Evolutionary conservation across 2,329 filamentous ascomycete species (phyloP).

Genomic region (Myriosclerotinia scirpicola): DNA sequence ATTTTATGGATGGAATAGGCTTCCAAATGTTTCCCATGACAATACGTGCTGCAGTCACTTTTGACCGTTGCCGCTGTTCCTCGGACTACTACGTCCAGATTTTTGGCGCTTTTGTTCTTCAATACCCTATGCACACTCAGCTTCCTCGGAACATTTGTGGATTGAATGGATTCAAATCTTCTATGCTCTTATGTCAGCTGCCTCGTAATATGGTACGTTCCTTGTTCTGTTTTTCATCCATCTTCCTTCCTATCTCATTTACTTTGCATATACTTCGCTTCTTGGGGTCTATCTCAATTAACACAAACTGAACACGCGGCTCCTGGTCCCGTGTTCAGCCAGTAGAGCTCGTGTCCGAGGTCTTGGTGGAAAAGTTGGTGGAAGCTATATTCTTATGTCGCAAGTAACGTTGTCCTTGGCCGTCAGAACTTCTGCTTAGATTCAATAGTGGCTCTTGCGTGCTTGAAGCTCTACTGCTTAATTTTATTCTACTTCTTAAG

Average conservation of each 20-base stretch:
- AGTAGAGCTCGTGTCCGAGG: not conserved
- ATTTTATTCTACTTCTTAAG: slow-evolving; percentile 21
- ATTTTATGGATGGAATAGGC: not conserved
- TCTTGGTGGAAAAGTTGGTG: slow-evolving; percentile 1
- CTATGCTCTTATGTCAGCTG: slow-evolving; percentile 6
- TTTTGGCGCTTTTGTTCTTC: not conserved
- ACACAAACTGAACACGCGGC: not conserved
- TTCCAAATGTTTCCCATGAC: not conserved
- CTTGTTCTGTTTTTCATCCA: slow-evolving; percentile 6
- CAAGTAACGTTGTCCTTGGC: slow-evolving; percentile 22
- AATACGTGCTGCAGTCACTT: slow-evolving; percentile 10
- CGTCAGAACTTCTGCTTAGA: not conserved
- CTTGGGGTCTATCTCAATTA: not conserved
- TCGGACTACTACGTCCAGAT: slow-evolving; percentile 3
- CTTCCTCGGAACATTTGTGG: not conserved
- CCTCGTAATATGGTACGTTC: not conserved
- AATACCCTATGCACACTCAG: not conserved
- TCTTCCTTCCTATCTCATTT: slow-evolving; percentile 13
- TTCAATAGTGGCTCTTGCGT: slow-evolving; percentile 16
- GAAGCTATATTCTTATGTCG: slow-evolving; percentile 3
- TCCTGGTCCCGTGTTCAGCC: slow-evolving; percentile 11
- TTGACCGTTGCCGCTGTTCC: slow-evolving; percentile 1
- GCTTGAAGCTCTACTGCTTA: not conserved
- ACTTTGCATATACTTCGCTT: slow-evolving; percentile 8
- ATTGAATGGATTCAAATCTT: not conserved